phyloP scores from a whole-genome alignment of 345 rosid genomes.

The Microthlaspi erraticum region DNA sequence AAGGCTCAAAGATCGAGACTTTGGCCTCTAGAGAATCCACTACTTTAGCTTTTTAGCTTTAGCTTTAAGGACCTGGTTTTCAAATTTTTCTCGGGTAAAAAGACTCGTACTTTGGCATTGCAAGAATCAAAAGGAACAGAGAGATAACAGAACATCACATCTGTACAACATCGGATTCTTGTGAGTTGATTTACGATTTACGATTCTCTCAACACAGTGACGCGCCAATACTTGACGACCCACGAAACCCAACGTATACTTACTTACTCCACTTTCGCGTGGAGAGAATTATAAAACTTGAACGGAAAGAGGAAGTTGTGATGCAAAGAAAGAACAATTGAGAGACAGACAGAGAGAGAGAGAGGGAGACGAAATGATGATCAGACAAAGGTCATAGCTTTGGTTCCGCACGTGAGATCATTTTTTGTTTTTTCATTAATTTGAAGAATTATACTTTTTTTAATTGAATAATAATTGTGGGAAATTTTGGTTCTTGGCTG shows the following conservation, averaged over 20 bases:
- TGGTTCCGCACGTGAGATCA: slow-evolving; percentile 45
- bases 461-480: slow-evolving; percentile 4
- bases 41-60: slow-evolving; percentile 40
- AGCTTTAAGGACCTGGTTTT: slow-evolving; percentile 28
- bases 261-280: slow-evolving; percentile 36
- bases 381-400: slow-evolving; percentile 42
- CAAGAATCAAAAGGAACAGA: slow-evolving; percentile 23
- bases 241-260: slow-evolving; percentile 31
- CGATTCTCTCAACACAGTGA: slow-evolving; percentile 24
- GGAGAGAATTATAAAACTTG: not conserved
- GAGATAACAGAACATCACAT: slow-evolving; percentile 27
- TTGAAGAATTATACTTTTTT: slow-evolving; percentile 14
- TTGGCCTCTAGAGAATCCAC: slow-evolving; percentile 25
- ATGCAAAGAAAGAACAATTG: slow-evolving; percentile 27
- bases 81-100: slow-evolving; percentile 38
- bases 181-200: slow-evolving; percentile 25
- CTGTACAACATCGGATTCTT: slow-evolving; percentile 6
- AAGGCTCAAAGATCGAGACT: slow-evolving; percentile 37
- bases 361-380: slow-evolving; percentile 26
- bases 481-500: slow-evolving; percentile 37
- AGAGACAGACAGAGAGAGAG: slow-evolving; percentile 28
- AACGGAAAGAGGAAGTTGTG: slow-evolving; percentile 10
- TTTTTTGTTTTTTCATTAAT: not conserved
- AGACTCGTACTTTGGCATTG: slow-evolving; percentile 21
- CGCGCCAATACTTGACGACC: slow-evolving; percentile 8